Conservation (phyloP, 2,329 filamentous ascomycete genomes). For the Albifimbria verrucaria region DNA sequence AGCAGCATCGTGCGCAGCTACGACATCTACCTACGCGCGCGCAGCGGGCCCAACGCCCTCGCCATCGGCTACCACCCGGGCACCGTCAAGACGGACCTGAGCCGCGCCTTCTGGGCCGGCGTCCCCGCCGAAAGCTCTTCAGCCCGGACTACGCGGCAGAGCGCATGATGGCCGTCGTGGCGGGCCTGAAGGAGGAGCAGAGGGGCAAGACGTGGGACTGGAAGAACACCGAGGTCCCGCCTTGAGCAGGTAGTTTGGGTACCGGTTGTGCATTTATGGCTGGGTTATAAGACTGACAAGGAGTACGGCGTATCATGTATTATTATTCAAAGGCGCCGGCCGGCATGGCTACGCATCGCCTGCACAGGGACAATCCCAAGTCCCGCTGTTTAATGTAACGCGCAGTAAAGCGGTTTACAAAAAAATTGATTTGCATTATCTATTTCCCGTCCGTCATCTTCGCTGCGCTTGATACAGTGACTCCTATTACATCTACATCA, state of each 20-base stretch:
- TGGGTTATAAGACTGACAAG: no score
- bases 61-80: conserved; percentile 74
- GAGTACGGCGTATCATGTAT: no score
- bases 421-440: not conserved
- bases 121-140: conserved; percentile 63
- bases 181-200: conserved; percentile 43
- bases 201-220: conserved; percentile 68
- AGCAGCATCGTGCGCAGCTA: conserved; percentile 69
- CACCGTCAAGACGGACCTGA: conserved; percentile 74
- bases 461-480: not conserved
- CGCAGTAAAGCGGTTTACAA: no score
- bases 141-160: conserved; percentile 63
- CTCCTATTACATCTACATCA: not conserved
- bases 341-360: no score
- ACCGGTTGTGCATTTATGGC: no score
- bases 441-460: not conserved
- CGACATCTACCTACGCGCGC: conserved; percentile 61
- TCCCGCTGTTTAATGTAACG: no score
- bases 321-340: no score
- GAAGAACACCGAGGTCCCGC: conserved; percentile 60
- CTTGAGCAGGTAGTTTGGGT: conserved; percentile 33
- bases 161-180: conserved; percentile 59
- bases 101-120: conserved; percentile 66
- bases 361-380: no score
- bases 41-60: conserved; percentile 59